Evolutionary conservation across 2,329 filamentous ascomycete species (phyloP).

Genomic region (Alternaria tenuissima): DNA sequence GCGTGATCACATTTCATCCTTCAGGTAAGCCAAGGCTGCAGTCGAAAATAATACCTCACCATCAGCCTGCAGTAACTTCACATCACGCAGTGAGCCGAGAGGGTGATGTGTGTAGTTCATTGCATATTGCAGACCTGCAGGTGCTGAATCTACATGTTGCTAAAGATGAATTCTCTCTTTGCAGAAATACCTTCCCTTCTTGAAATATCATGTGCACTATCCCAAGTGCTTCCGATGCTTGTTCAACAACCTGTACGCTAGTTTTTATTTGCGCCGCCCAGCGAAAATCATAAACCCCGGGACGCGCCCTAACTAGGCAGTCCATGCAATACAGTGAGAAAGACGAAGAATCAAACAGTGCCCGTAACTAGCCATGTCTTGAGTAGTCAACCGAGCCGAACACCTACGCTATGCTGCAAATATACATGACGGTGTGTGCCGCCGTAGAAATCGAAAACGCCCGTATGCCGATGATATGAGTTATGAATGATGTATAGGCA

Average conservation of each 20-base stretch:
- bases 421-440: conserved; percentile 31
- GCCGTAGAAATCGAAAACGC: conserved; percentile 33
- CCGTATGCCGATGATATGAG: conserved; percentile 25
- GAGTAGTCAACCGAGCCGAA: conserved; percentile 38
- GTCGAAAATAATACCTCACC: not conserved
- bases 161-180: conserved; percentile 15
- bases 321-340: conserved; percentile 33
- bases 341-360: conserved; percentile 21
- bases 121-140: conserved; percentile 11
- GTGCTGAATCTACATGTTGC: conserved; percentile 15
- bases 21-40: not conserved
- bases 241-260: conserved; percentile 22
- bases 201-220: conserved; percentile 18
- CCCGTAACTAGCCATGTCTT: conserved; percentile 24
- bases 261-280: conserved; percentile 31
- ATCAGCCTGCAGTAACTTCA: not conserved
- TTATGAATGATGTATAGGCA: conserved; percentile 8
- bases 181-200: conserved; percentile 15
- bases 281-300: conserved; percentile 26
- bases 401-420: conserved; percentile 48
- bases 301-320: conserved; percentile 16
- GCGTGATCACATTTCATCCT: conserved; percentile 9
- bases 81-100: not conserved
- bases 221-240: conserved; percentile 28
- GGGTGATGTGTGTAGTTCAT: conserved; percentile 5